A percentile compares a stretch with the other conserved stretches of the same genome.
phyloP scores from a whole-genome alignment of 306 rosid species.

The Myrica gale region DNA sequence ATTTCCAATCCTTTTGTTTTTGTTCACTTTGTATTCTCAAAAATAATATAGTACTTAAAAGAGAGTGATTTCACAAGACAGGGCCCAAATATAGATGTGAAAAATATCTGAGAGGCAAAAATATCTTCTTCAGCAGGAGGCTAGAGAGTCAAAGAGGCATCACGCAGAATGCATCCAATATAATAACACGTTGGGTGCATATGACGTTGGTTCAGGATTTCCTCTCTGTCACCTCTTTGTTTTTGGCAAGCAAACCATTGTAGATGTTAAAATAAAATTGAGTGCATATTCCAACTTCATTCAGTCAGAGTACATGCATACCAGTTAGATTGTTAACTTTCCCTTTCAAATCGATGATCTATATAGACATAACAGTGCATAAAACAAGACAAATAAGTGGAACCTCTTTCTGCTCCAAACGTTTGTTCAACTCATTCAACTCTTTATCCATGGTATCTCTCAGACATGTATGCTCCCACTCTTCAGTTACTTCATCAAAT shows the following conservation, averaged over 20 bases:
- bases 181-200: not conserved
- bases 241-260: constrained; percentile 5
- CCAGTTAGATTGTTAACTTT: not conserved
- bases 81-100: not conserved
- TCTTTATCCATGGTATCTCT: constrained; percentile 71
- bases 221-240: constrained; percentile 7
- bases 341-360: not conserved
- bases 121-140: not conserved
- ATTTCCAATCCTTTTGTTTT: not conserved
- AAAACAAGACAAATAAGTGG: constrained; percentile 15
- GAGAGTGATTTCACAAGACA: too few relatives aligned
- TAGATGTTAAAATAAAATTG: not conserved
- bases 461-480: constrained; percentile 64
- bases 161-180: constrained; percentile 6
- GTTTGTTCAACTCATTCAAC: constrained; percentile 68
- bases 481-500: constrained; percentile 57
- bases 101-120: not conserved
- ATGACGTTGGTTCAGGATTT: constrained; percentile 11
- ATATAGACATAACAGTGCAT: not conserved
- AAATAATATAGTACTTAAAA: not conserved
- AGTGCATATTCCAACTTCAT: not conserved
- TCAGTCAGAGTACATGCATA: not conserved
- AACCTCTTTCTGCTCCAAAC: constrained; percentile 87
- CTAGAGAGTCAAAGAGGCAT: not conserved
- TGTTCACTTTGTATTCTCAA: not conserved